Conservation (phyloP, 2,329 filamentous ascomycete species). For the Dendryphion nanum region DNA sequence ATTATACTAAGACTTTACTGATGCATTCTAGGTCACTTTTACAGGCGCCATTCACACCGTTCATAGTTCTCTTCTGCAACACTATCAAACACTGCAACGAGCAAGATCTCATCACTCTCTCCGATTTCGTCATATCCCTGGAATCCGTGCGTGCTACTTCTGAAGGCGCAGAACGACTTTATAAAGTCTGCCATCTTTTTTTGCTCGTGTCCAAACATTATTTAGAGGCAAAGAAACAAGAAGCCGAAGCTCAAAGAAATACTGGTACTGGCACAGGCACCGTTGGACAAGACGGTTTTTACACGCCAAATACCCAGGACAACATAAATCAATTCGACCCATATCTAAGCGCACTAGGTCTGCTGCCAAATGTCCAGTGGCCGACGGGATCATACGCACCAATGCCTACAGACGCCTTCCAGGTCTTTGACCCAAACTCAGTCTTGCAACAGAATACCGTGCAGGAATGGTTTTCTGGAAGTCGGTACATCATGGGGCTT, state of each 20-base stretch:
- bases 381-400: conserved; percentile 10
- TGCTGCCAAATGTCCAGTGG: conserved; percentile 48
- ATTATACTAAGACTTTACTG: too few relatives aligned
- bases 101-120: conserved; percentile 55
- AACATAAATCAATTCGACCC: conserved; percentile 54
- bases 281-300: neutral
- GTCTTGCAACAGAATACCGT: conserved; percentile 45
- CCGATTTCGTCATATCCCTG: conserved; percentile 58
- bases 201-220: conserved; percentile 62
- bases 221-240: conserved; percentile 56
- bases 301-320: neutral
- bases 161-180: conserved; percentile 59
- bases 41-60: conserved; percentile 50
- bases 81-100: conserved; percentile 52
- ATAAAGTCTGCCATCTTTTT: conserved; percentile 62
- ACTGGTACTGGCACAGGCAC: neutral
- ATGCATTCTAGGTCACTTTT: conserved; percentile 36
- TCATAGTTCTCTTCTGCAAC: conserved; percentile 51
- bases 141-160: conserved; percentile 53
- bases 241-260: conserved; percentile 24
- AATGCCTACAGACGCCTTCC: neutral
- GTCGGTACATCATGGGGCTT: conserved; percentile 63
- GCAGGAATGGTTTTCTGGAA: conserved; percentile 66
- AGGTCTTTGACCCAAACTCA: conserved; percentile 1
- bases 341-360: conserved; percentile 63